These are phyloP conservation scores for Chondrus crispus DNA, from an alignment of 23 red algal genomes.

Conservation along the genomic window DNA sequence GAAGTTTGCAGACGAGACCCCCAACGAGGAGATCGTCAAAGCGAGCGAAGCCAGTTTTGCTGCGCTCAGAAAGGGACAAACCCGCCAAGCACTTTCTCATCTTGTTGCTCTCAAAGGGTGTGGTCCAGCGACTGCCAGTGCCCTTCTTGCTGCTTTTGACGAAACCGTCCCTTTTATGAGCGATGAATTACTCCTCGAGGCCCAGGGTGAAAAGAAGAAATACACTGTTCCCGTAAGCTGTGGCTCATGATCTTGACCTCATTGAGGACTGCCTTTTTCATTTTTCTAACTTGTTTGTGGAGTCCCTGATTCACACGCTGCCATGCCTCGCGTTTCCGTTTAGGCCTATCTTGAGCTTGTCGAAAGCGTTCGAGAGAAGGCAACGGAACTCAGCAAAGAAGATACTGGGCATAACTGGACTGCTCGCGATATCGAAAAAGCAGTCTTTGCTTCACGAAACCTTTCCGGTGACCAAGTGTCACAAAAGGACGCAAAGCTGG, in stretches of 20 bases:
- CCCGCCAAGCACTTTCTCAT: conserved; percentile 9
- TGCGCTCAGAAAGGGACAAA: conserved; percentile 13
- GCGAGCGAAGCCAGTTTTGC: neutral
- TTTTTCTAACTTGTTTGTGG: no score
- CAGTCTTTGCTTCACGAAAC: conserved; percentile 1
- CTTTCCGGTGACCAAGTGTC: neutral
- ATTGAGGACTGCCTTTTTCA: neutral
- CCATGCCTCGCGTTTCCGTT: no score
- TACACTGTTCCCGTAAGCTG: conserved; percentile 7
- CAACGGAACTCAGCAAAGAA: neutral
- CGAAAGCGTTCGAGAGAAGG: conserved; percentile 24
- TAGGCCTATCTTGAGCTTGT: conserved; percentile 35
- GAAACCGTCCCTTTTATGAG: conserved; percentile 50
- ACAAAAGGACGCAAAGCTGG: no score
- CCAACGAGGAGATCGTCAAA: conserved; percentile 15
- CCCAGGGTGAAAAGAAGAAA: neutral
- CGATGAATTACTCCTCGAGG: conserved; percentile 28
- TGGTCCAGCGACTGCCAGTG: conserved; percentile 68
- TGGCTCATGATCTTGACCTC: neutral
- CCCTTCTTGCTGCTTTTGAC: conserved; percentile 24
- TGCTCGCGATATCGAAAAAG: conserved; percentile 30
- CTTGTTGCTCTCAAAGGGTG: conserved; percentile 36
- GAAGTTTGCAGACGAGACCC: conserved; percentile 22
- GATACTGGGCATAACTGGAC: conserved; percentile 35
- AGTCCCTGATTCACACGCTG: no score